Conservation (phyloP, 768 basidiomycete species). For the Lactifluus rugatus region DNA sequence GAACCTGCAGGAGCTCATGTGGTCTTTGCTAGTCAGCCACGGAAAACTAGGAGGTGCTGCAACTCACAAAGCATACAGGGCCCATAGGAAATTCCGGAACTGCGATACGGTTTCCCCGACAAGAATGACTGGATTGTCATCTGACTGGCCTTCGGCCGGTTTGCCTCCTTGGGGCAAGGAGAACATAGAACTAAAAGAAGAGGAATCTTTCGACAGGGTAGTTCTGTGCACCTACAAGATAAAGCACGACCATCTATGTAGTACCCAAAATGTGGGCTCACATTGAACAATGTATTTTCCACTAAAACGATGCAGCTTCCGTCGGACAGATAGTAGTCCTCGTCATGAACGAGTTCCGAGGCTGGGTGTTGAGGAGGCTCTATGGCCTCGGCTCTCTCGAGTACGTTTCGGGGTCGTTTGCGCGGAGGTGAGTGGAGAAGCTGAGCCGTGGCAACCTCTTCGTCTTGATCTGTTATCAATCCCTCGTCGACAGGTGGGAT, state of each 20-base stretch:
- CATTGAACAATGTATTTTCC: conserved; percentile 18
- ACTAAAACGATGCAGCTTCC: conserved; percentile 20
- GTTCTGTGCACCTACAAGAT: conserved; percentile 17
- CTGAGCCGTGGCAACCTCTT: conserved; percentile 9
- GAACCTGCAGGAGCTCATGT: conserved; percentile 44
- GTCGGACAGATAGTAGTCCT: conserved; percentile 18
- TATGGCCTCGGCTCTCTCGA: conserved; percentile 5
- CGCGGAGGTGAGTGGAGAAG: conserved; percentile 18
- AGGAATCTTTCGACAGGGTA: conserved; percentile 46
- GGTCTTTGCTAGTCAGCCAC: conserved; percentile 35
- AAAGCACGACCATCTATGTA: background rate
- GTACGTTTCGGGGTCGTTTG: conserved; percentile 12
- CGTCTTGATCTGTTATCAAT: background rate
- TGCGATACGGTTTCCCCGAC: conserved; percentile 53
- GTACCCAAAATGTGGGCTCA: background rate
- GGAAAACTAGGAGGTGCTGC: background rate
- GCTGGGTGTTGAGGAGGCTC: background rate
- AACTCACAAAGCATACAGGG: conserved; percentile 63
- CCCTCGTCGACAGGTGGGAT: conserved; percentile 18
- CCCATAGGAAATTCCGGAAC: conserved; percentile 68
- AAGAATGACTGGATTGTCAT: conserved; percentile 55
- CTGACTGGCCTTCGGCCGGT: conserved; percentile 47
- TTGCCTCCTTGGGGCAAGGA: conserved; percentile 49
- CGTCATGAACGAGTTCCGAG: conserved; percentile 11
- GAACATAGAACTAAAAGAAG: conserved; percentile 59